A percentile compares a stretch with the other conserved stretches of the same genome.
These are phyloP conservation scores for Arthroderma sp. DNA, from an alignment of 2,329 filamentous ascomycete species.

Conservation along the genomic window DNA sequence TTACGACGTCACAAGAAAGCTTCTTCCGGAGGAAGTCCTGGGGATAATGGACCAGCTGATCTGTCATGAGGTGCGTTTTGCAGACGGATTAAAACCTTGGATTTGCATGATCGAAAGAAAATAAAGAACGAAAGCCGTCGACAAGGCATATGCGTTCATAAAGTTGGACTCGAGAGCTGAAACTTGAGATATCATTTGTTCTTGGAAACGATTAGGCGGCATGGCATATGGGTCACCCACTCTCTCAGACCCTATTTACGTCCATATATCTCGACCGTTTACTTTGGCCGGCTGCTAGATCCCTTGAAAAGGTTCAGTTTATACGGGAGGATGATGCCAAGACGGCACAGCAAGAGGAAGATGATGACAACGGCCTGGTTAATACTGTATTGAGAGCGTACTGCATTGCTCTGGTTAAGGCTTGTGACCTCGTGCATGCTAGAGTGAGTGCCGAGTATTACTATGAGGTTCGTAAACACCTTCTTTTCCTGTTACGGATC, in stretches of 20 bases:
- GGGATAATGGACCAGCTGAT: conserved; percentile 91
- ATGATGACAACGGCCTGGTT: conserved; percentile 30
- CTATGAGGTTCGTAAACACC: conserved; percentile 54
- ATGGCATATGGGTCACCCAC: conserved; percentile 90
- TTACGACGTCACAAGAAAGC: conserved; percentile 56
- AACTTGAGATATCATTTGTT: neutral
- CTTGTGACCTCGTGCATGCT: conserved; percentile 64
- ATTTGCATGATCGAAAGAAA: conserved; percentile 6
- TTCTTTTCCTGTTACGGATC: neutral
- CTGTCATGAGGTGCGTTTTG: conserved; percentile 60
- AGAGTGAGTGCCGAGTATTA: conserved; percentile 72
- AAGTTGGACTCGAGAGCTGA: too few species aligned
- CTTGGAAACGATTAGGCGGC: conserved; percentile 51
- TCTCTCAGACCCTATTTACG: conserved; percentile 89
- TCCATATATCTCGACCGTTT: conserved; percentile 81
- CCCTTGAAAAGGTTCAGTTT: conserved; percentile 54
- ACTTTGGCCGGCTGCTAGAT: conserved; percentile 54
- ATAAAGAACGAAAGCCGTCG: conserved; percentile 1
- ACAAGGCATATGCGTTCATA: neutral
- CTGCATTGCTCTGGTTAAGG: conserved; percentile 71
- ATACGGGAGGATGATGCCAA: conserved; percentile 17
- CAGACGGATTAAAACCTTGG: too few species aligned
- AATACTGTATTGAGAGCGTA: conserved; percentile 65
- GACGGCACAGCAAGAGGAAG: neutral
- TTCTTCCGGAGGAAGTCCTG: conserved; percentile 67